These are phyloP conservation scores for Didymellaceae sp. DNA, from an alignment of 2,329 filamentous ascomycete genomes.

Conservation along the genomic window DNA sequence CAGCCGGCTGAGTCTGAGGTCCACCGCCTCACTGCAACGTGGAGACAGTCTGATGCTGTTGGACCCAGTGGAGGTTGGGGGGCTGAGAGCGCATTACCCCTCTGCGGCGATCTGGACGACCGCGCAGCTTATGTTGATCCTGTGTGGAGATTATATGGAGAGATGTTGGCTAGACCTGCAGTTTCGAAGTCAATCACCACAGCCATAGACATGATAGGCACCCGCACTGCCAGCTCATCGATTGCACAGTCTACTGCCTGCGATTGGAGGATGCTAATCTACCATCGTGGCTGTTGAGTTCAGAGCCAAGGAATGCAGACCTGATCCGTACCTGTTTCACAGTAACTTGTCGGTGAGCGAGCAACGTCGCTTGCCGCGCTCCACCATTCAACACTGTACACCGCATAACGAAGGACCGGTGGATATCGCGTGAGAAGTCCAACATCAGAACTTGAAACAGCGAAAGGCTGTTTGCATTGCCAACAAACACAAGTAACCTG, in stretches of 20 bases:
- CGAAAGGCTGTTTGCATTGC: conserved; percentile 1
- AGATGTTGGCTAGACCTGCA: conserved; percentile 9
- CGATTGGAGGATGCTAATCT: conserved; percentile 5
- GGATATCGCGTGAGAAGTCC: conserved; percentile 5
- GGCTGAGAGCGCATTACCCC: conserved; percentile 7
- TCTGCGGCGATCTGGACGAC: conserved; percentile 6
- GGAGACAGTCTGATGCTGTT: conserved; percentile 13
- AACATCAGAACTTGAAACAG: conserved; percentile 2
- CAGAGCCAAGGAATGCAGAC: conserved; percentile 7
- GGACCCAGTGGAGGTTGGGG: conserved; percentile 7
- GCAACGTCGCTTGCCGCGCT: conserved; percentile 16
- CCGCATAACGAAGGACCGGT: conserved; percentile 14
- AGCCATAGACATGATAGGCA: conserved; percentile 4
- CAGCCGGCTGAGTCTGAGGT: conserved; percentile 1
- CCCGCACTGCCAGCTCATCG: conserved; percentile 14
- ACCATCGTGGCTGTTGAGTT: conserved; percentile 8
- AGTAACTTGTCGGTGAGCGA: conserved; percentile 18
- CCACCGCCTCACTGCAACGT: conserved; percentile 12
- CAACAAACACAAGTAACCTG: conserved; percentile 5
- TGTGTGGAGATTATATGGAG: conserved; percentile 18
- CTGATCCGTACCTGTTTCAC: conserved; percentile 18
- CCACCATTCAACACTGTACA: conserved; percentile 11
- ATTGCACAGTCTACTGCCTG: neutral
- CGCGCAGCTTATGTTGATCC: conserved; percentile 10
- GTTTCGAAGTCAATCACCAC: neutral